These are phyloP conservation scores for Vinca major DNA, from an alignment of 305 asterid species.

Conservation along the genomic window DNA sequence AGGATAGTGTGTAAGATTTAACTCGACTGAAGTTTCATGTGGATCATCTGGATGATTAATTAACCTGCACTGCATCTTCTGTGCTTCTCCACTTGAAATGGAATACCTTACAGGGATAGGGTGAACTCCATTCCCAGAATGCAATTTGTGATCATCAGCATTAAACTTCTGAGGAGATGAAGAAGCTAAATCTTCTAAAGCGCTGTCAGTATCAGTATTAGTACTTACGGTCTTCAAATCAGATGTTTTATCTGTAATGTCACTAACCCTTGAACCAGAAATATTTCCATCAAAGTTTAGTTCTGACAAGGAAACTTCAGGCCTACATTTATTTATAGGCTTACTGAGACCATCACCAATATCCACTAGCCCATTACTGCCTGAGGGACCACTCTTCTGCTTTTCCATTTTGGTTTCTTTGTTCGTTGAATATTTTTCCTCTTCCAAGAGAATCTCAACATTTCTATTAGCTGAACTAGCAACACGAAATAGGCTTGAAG, in stretches of 20 bases:
- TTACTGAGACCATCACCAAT: neutral
- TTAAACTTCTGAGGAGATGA: slow-evolving; percentile 1
- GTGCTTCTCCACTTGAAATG: slow-evolving; percentile 2
- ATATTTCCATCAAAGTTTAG: too few relatives aligned
- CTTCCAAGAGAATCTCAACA: slow-evolving; percentile 10
- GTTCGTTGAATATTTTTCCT: slow-evolving; percentile 15
- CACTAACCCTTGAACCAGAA: too few relatives aligned
- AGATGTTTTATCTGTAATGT: too few relatives aligned
- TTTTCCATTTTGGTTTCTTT: slow-evolving; percentile 20
- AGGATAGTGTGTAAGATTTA: too few relatives aligned
- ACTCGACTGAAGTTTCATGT: slow-evolving; percentile 1
- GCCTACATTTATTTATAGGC: too few relatives aligned
- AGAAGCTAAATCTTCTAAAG: neutral
- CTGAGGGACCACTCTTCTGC: slow-evolving; percentile 12
- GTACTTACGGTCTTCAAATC: neutral
- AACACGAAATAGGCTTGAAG: slow-evolving; percentile 2
- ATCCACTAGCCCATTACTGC: slow-evolving; percentile 14
- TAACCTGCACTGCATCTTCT: slow-evolving; percentile 1
- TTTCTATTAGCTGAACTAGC: slow-evolving; percentile 3
- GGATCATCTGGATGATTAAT: slow-evolving; percentile 6
- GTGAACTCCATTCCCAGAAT: slow-evolving; percentile 4
- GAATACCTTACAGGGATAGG: neutral
- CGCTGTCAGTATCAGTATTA: neutral
- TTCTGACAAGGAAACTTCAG: too few relatives aligned
- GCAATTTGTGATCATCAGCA: neutral